These are phyloP conservation scores for Hibiscus syriacus DNA, from an alignment of 345 rosid species.

Conservation along the genomic window DNA sequence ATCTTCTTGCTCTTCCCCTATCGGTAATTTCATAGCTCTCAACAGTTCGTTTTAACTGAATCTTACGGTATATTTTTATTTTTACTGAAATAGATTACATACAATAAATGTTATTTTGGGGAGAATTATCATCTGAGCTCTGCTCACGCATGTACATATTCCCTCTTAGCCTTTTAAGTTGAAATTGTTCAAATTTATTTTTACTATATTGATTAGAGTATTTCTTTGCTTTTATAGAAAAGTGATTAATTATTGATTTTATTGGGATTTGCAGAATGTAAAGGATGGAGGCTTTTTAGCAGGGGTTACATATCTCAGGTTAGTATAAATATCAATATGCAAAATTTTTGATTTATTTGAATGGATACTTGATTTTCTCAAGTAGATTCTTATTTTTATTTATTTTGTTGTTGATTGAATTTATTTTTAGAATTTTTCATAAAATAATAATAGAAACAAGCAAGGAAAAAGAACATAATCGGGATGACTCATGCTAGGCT, in stretches of 20 bases:
- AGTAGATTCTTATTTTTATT: neutral
- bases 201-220: neutral
- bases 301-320: slow-evolving; percentile 69
- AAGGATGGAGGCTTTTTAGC: slow-evolving; percentile 53
- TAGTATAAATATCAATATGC: slow-evolving; percentile 5
- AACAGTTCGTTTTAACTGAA: neutral
- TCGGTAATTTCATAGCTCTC: slow-evolving; percentile 24
- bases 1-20: slow-evolving; percentile 50
- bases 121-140: neutral
- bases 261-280: slow-evolving; percentile 45
- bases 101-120: neutral
- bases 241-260: neutral
- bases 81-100: neutral
- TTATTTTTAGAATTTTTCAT: too few relatives aligned
- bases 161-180: neutral
- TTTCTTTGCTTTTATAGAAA: neutral
- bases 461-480: neutral
- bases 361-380: neutral
- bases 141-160: neutral
- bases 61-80: neutral
- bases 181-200: neutral
- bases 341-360: neutral
- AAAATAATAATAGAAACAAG: neutral
- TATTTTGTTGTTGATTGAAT: too few relatives aligned
- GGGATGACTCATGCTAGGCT: neutral